These are phyloP conservation scores for Sodiomyces alkalinus DNA, from an alignment of 2,329 filamentous ascomycete genomes.

Conservation along the genomic window DNA sequence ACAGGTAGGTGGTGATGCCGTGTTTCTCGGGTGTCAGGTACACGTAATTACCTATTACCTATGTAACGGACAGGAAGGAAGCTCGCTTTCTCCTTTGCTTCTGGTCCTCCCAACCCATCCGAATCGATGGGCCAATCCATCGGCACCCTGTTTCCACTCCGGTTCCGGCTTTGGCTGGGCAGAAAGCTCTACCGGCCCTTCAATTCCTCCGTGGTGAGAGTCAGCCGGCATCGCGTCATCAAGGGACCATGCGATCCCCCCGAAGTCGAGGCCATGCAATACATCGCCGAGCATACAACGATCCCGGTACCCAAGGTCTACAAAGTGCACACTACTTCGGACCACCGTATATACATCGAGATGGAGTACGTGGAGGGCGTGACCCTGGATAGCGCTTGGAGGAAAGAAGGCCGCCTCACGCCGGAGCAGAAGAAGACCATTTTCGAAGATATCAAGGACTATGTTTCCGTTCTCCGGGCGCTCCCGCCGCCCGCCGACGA, in stretches of 20 bases:
- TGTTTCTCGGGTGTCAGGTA: too few species aligned
- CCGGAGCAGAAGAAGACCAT: constrained; percentile 9
- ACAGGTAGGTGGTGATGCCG: too few species aligned
- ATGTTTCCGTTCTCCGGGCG: constrained; percentile 10
- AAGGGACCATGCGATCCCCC: constrained; percentile 14
- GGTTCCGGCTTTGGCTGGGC: constrained; percentile 14
- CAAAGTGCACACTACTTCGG: constrained; percentile 10
- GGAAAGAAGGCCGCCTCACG: too few species aligned
- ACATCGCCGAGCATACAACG: constrained; percentile 12
- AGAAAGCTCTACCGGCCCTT: constrained; percentile 10
- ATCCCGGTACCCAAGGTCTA: constrained; percentile 14
- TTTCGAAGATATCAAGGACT: constrained; percentile 10
- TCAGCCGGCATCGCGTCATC: constrained; percentile 15
- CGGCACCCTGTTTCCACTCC: constrained; percentile 10
- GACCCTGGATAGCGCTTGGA: constrained; percentile 9
- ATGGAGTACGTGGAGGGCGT: constrained; percentile 12
- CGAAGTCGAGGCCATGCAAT: constrained; percentile 16
- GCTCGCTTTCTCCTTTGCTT: background rate
- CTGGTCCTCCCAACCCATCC: background rate
- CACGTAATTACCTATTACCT: too few species aligned
- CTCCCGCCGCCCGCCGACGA: constrained; percentile 11
- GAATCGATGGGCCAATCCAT: constrained; percentile 11
- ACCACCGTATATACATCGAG: constrained; percentile 12
- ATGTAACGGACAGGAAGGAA: too few species aligned
- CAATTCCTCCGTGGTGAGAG: constrained; percentile 7